A percentile compares a stretch with the other conserved stretches of the same genome.
phyloP scores from a whole-genome alignment of 176 grass and related monocot species.

The Oryza nivara region DNA sequence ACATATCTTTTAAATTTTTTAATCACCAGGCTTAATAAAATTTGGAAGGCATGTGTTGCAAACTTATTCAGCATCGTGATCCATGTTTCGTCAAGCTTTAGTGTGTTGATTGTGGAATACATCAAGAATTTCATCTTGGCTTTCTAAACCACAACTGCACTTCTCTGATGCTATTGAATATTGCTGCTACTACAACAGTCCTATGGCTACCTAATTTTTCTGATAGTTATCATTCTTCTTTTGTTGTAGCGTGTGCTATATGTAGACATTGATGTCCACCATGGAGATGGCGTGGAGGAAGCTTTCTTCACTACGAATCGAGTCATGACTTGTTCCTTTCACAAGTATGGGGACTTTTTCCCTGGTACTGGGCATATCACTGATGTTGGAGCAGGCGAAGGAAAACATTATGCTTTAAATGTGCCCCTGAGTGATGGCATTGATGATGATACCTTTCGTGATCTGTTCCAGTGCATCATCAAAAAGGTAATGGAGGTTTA shows the following conservation, averaged over 20 bases:
- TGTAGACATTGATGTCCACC: slow-evolving; percentile 96
- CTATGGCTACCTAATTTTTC: slow-evolving; percentile 20
- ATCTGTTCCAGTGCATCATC: slow-evolving; percentile 76
- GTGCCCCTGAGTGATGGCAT: slow-evolving; percentile 90
- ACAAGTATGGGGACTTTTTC: slow-evolving; percentile 94
- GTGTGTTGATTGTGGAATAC: slow-evolving; percentile 4
- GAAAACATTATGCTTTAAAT: slow-evolving; percentile 88
- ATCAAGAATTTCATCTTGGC: neutral
- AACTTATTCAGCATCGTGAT: neutral
- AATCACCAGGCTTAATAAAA: neutral
- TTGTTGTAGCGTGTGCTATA: slow-evolving; percentile 84
- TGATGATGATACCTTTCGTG: slow-evolving; percentile 76
- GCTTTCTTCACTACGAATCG: slow-evolving; percentile 93
- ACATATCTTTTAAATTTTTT: slow-evolving; percentile 4
- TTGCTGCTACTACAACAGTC: slow-evolving; percentile 20
- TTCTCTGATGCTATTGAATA: neutral
- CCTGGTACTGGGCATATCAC: slow-evolving; percentile 88
- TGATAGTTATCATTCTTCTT: slow-evolving; percentile 38
- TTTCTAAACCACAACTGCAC: neutral
- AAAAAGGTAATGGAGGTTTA: slow-evolving; percentile 85
- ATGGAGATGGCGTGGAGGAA: slow-evolving; percentile 95
- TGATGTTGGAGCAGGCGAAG: slow-evolving; percentile 62
- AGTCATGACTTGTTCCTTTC: slow-evolving; percentile 95
- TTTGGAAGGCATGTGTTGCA: neutral
- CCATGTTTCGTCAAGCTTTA: slow-evolving; percentile 2